Base-by-base conservation (phyloP, 164 flowering plant genomes). In the Magnolia kwangsiensis region DNA sequence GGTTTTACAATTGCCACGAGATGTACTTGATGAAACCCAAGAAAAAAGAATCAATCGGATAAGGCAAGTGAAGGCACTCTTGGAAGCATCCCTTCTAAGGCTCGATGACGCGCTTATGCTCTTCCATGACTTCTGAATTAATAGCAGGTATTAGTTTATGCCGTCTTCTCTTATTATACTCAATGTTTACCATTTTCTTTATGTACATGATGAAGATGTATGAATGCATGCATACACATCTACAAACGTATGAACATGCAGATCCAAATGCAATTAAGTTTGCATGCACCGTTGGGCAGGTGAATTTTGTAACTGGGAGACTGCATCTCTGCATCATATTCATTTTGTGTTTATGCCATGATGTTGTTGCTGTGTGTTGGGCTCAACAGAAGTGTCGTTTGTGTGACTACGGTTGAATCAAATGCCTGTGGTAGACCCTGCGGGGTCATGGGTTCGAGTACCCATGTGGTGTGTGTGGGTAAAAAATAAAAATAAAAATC, bases 41-140 rank as follows among this genome's bases (percentile, higher is more conserved):
- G 73, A 45, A 63, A 78, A 80, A 51, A 81, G 78, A 76, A 58
- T 19, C 31, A 51, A 70, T 8, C 84, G 81, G 51, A 45, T 78
- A 21, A 59, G 21, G 67, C 83, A 70, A 24, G 76, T 82, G 10
- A 79, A 63, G 78, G 51, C 72, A 55, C 75, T 87, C 37, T 67
- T 89, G 79, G 88, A 79, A 58, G 80, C 88, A 10, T 89, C 91
- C 23, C 72, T 90, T 72, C 76, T 87, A 86, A 88, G 85, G 81
- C 86, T 91, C 65, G 96, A 91, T 77, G 91, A 90, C 73, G 85
- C 88, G 63, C 72, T 89, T 70, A 84, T 92, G 90, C 86, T 92
- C 55, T 89, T 90, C 80, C 82, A 83, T 79, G 90, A 86, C 78
- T 90, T 88, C 68, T 89, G 75, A 86, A 20, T 11, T 24, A 37